Conservation (phyloP, 495 filamentous ascomycete genomes). For the Daldinia loculata region DNA sequence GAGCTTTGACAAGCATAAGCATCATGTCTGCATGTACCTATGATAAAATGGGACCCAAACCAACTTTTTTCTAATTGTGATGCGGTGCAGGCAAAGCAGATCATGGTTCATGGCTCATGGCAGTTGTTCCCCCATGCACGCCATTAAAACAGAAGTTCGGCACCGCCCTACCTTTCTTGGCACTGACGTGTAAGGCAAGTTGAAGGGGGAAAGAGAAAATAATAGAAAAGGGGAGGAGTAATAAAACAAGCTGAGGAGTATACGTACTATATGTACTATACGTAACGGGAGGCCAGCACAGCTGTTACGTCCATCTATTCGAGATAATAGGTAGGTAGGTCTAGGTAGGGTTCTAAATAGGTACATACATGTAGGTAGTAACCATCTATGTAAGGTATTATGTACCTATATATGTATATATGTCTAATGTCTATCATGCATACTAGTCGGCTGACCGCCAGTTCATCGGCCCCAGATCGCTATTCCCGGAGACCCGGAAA, state of each 20-base stretch:
- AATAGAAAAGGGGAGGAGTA: slow-evolving; percentile 1
- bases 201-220: slow-evolving; percentile 8
- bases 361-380: background rate
- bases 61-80: slow-evolving; percentile 47
- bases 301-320: slow-evolving; percentile 4
- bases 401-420: background rate
- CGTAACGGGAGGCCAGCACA: background rate
- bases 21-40: slow-evolving; percentile 37
- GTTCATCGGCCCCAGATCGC: slow-evolving; percentile 44
- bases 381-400: background rate
- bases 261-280: slow-evolving; percentile 7
- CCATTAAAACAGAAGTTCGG: slow-evolving; percentile 45
- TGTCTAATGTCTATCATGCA: slow-evolving; percentile 19
- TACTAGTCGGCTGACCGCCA: slow-evolving; percentile 45
- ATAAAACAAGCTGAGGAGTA: background rate
- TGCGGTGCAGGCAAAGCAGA: slow-evolving; percentile 45
- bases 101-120: slow-evolving; percentile 52
- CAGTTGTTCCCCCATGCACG: slow-evolving; percentile 41
- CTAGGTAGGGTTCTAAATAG: background rate
- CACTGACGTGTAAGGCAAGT: slow-evolving; percentile 30
- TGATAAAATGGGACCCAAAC: slow-evolving; percentile 40
- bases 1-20: slow-evolving; percentile 43
- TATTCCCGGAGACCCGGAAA: slow-evolving; percentile 47
- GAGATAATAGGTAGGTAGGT: background rate
- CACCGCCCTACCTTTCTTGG: slow-evolving; percentile 33